Percentiles rank a stretch among this genome's conserved stretches.
Evolutionary conservation across 1,139 yeast species (phyloP).

Genomic region (Saccharomyces hybrid): DNA sequence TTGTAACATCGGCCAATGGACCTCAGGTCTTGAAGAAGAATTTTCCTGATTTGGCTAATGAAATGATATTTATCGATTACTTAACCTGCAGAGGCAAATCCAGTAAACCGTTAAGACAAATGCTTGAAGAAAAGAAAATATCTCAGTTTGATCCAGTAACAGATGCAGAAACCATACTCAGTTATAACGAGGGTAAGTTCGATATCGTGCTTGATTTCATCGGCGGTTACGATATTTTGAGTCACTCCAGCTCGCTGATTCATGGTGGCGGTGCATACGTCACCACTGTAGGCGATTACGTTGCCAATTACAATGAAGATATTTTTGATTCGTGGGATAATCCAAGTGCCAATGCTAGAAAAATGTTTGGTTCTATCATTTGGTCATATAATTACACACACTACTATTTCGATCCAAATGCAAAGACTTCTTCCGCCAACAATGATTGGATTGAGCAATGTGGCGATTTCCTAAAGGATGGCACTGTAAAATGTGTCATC

Average conservation of each 20-base stretch:
- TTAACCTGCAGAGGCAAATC: conserved; percentile 26
- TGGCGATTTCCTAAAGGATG: conserved; percentile 38
- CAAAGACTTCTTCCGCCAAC: conserved; percentile 17
- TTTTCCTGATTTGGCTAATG: conserved; percentile 27
- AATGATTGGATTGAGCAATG: conserved; percentile 34
- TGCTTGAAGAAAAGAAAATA: conserved; percentile 23
- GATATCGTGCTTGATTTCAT: conserved; percentile 43
- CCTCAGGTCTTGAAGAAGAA: conserved; percentile 23
- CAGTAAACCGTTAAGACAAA: conserved; percentile 24
- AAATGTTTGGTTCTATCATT: conserved; percentile 29
- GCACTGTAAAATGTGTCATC: conserved; percentile 38
- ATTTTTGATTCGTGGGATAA: conserved; percentile 33
- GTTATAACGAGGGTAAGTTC: conserved; percentile 33
- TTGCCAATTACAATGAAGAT: conserved; percentile 34
- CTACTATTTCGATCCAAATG: conserved; percentile 32
- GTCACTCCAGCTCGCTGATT: conserved; percentile 31
- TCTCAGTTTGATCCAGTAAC: conserved; percentile 26
- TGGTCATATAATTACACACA: conserved; percentile 34
- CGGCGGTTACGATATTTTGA: conserved; percentile 38
- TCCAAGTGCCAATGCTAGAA: conserved; percentile 36
- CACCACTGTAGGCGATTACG: conserved; percentile 50
- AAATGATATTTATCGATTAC: conserved; percentile 28
- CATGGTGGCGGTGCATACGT: conserved; percentile 41
- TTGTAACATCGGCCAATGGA: conserved; percentile 35
- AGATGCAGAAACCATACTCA: conserved; percentile 23